phyloP scores from a whole-genome alignment of 495 filamentous ascomycete genomes.

The Aspergillus taichungensis region DNA sequence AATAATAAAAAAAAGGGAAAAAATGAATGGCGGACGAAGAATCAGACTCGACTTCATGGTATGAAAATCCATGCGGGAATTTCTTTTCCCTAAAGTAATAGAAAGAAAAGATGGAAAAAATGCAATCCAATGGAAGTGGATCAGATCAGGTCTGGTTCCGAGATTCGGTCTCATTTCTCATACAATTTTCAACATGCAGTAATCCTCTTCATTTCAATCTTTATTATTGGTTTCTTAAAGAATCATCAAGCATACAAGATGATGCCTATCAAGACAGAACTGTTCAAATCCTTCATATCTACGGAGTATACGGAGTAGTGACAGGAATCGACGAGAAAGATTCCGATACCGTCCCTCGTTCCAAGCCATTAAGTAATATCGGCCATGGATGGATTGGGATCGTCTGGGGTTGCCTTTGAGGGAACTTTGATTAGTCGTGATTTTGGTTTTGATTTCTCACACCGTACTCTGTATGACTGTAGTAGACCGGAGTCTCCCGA shows the following conservation, averaged over 20 bases:
- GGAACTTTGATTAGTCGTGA: neutral
- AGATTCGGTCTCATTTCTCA: too few species aligned
- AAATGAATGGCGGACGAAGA: constrained; percentile 2
- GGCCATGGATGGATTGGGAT: constrained; percentile 11
- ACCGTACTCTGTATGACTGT: too few species aligned
- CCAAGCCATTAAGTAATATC: neutral
- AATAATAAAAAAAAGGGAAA: constrained; percentile 1
- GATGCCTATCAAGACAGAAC: too few species aligned
- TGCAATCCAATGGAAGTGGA: constrained; percentile 2
- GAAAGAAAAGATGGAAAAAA: constrained; percentile 6
- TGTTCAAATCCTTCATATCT: too few species aligned
- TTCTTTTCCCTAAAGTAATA: neutral
- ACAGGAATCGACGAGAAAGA: neutral
- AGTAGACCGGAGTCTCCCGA: constrained; percentile 1
- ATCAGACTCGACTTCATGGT: neutral
- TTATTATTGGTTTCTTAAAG: too few species aligned
- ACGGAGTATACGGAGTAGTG: too few species aligned
- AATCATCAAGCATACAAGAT: too few species aligned
- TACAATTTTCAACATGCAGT: too few species aligned
- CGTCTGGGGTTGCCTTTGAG: constrained; percentile 9
- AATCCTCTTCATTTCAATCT: too few species aligned
- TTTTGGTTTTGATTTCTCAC: neutral
- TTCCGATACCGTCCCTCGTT: neutral
- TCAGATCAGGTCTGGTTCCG: constrained; percentile 13
- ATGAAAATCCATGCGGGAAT: neutral